Conservation (phyloP, 306 rosid species). For the Albizia julibrissin region DNA sequence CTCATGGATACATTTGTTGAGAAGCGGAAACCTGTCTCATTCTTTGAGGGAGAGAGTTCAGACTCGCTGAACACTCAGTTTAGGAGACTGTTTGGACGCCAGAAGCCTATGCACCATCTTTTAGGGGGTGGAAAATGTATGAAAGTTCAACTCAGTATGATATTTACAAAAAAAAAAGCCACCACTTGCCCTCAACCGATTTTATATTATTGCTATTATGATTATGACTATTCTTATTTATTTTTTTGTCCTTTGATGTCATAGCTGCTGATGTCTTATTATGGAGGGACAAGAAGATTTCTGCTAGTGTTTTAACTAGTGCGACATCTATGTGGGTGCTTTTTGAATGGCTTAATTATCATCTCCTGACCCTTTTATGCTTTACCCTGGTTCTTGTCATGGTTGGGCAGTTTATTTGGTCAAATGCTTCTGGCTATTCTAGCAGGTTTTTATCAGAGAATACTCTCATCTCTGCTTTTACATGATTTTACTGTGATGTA, state of each 20-base stretch:
- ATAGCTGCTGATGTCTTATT: constrained; percentile 91
- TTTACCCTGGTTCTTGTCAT: constrained; percentile 64
- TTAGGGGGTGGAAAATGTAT: constrained; percentile 95
- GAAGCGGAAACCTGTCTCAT: constrained; percentile 50
- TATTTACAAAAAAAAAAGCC: constrained; percentile 7
- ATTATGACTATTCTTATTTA: not conserved
- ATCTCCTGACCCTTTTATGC: constrained; percentile 67
- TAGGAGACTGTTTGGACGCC: constrained; percentile 78
- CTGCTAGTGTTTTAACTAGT: constrained; percentile 70
- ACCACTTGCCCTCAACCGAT: not conserved
- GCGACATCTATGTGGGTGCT: constrained; percentile 86
- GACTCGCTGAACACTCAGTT: constrained; percentile 50
- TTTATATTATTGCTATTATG: not conserved
- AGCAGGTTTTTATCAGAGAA: constrained; percentile 55
- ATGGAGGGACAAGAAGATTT: constrained; percentile 98
- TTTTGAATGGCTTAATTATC: constrained; percentile 90
- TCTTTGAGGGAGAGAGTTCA: constrained; percentile 64
- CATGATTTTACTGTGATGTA: constrained; percentile 18
- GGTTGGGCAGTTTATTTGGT: constrained; percentile 82
- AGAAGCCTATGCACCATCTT: constrained; percentile 76
- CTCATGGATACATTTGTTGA: constrained; percentile 64
- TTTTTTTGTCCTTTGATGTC: constrained; percentile 30
- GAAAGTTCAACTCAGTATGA: constrained; percentile 15
- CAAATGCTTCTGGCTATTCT: constrained; percentile 65
- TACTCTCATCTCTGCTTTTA: constrained; percentile 29